phyloP scores from a whole-genome alignment of 2,329 filamentous ascomycete species.

The Scortechinia acanthostroma region DNA sequence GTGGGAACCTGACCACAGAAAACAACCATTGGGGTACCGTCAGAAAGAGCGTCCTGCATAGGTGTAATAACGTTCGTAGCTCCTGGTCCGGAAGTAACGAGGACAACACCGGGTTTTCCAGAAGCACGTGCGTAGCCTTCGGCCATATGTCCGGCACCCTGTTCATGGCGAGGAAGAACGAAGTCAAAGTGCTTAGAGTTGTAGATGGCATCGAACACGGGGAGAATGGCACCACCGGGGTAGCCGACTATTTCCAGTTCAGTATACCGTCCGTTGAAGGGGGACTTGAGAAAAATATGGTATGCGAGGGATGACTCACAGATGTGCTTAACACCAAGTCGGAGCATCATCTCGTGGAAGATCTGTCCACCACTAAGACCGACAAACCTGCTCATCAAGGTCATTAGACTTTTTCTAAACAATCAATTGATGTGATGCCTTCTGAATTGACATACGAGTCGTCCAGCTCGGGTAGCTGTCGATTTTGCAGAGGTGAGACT shows the following conservation, averaged over 20 bases:
- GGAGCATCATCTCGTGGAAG: constrained; percentile 98
- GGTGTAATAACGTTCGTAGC: constrained; percentile 95
- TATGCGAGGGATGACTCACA: constrained; percentile 54
- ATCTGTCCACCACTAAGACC: constrained; percentile 93
- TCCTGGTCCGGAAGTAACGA: constrained; percentile 93
- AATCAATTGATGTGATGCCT: too few species aligned
- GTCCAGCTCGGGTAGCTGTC: not conserved
- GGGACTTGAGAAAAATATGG: not conserved
- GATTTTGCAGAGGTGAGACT: constrained; percentile 1
- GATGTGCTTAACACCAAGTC: constrained; percentile 84
- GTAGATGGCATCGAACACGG: constrained; percentile 97
- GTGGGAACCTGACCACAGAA: constrained; percentile 92
- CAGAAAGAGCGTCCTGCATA: constrained; percentile 90
- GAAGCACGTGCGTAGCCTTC: constrained; percentile 91
- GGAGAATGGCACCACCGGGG: constrained; percentile 90
- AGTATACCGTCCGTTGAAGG: constrained; percentile 3
- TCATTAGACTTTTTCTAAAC: too few species aligned
- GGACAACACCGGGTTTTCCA: constrained; percentile 87
- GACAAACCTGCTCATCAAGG: constrained; percentile 59
- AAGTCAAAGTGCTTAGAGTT: constrained; percentile 97
- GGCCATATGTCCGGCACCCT: constrained; percentile 97
- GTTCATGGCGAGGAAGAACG: constrained; percentile 89
- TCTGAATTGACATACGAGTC: not conserved
- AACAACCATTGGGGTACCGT: constrained; percentile 92
- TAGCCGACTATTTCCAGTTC: constrained; percentile 58